Base-by-base conservation (phyloP, 495 filamentous ascomycete genomes). In the Bryoglossum gracile region DNA sequence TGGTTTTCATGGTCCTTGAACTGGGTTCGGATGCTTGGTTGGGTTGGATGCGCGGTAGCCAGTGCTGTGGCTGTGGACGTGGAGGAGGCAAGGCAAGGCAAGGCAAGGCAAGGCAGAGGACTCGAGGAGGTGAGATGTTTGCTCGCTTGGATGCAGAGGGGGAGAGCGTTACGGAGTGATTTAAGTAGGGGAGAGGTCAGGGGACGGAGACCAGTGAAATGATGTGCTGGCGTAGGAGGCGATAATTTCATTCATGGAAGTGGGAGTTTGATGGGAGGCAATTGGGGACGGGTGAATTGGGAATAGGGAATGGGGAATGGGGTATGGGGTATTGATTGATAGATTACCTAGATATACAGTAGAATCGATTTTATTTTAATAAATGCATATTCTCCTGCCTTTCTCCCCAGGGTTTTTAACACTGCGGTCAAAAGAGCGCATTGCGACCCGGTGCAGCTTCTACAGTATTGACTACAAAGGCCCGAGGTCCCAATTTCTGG, bases 151-250 rank as follows among this genome's bases (percentile, higher is more conserved):
- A 36, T 36, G 18, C 18, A 36, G n/a, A n/a, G n/a, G n/a, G n/a
- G n/a, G n/a, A n/a, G n/a, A n/a, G n/a, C n/a, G n/a, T n/a, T n/a
- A n/a, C n/a, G n/a, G n/a, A n/a, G n/a, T n/a, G n/a, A n/a, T n/a
- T n/a, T n/a, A n/a, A n/a, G n/a, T 13, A 30, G 26, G 26, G 26
- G 26, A 30, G 22, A 8, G 19, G n/a, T 19, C 37, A 40, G 37
- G 37, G 37, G 37, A 40, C 16, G 14, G 8, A 13, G 4, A 16
- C 10, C 14, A 19, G 11, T 9, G 37, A 40, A 22, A 40, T 40
- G 18, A 22, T 40, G 37, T 40, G 37, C 37, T 40, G 37, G 37
- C 37, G 37, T 30, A 30, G 26, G 13, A 30, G 26, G 26, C 26
- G 26, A 30, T 30, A 22, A 19, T 22, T 40, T 40, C 16, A 18